phyloP scores from a whole-genome alignment of 306 rosid genomes.

The Ammopiptanthus mongolicus region DNA sequence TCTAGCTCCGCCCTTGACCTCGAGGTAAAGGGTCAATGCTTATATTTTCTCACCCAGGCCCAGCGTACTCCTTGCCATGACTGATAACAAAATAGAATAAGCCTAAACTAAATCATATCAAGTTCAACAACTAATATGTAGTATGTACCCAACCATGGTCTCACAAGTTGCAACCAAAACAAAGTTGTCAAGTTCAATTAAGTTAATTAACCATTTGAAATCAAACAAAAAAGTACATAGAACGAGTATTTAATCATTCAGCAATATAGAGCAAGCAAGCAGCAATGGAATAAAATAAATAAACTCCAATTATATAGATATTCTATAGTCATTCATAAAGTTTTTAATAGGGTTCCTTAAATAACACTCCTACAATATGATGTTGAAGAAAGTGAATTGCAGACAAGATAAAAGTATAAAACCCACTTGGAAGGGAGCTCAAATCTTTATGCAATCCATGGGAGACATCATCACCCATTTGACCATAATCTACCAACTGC shows the following conservation, averaged over 20 bases:
- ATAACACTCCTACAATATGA: not conserved
- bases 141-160: not conserved
- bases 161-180: constrained; percentile 10
- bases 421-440: constrained; percentile 47
- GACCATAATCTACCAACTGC: constrained; percentile 29
- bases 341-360: constrained; percentile 6
- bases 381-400: not conserved
- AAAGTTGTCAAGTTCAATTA: not conserved
- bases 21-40: not conserved
- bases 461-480: constrained; percentile 30
- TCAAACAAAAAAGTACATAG: not conserved
- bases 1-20: no score
- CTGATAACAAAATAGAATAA: not conserved
- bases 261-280: constrained; percentile 10
- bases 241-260: not conserved
- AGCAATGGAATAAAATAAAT: not conserved
- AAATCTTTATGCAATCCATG: constrained; percentile 35
- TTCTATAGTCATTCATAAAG: not conserved
- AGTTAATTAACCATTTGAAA: not conserved
- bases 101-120: not conserved
- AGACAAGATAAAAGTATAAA: not conserved
- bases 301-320: not conserved
- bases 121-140: constrained; percentile 5
- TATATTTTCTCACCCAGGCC: not conserved
- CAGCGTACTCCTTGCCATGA: not conserved